phyloP scores from a whole-genome alignment of 768 basidiomycete genomes.

The Leccinellum luteum region DNA sequence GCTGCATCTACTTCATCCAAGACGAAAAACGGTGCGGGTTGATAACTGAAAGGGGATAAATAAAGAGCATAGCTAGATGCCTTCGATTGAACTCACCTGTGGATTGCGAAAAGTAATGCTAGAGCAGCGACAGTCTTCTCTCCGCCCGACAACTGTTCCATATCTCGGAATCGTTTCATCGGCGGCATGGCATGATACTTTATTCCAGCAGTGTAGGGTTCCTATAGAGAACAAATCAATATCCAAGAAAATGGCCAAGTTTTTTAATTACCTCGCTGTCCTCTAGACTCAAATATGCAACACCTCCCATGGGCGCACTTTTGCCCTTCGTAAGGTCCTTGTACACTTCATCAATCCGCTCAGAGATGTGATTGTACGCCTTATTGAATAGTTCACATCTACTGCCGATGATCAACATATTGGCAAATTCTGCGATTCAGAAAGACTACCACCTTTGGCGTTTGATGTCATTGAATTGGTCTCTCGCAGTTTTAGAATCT shows the following conservation, averaged over 20 bases:
- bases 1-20: conserved; percentile 99
- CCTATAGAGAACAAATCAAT: conserved; percentile 39
- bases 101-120: conserved; percentile 95
- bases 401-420: conserved; percentile 1
- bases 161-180: conserved; percentile 98
- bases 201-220: conserved; percentile 84
- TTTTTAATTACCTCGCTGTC: conserved; percentile 77
- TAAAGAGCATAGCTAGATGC: neutral
- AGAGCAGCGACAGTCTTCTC: conserved; percentile 98
- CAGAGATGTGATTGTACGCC: conserved; percentile 95
- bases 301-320: conserved; percentile 90
- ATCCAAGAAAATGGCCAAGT: conserved; percentile 13
- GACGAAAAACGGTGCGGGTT: conserved; percentile 96
- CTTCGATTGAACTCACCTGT: conserved; percentile 54
- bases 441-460: conserved; percentile 57
- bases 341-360: conserved; percentile 92
- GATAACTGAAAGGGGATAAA: conserved; percentile 57
- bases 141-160: conserved; percentile 97
- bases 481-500: conserved; percentile 86
- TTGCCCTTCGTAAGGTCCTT: conserved; percentile 97
- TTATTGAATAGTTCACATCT: conserved; percentile 88
- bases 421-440: neutral
- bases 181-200: conserved; percentile 99
- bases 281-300: conserved; percentile 93
- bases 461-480: conserved; percentile 87